Evolutionary conservation across 805 yeast species (phyloP), one percentile per base, ranked within the genome.

Genomic region (Lachancea sp.): DNA sequence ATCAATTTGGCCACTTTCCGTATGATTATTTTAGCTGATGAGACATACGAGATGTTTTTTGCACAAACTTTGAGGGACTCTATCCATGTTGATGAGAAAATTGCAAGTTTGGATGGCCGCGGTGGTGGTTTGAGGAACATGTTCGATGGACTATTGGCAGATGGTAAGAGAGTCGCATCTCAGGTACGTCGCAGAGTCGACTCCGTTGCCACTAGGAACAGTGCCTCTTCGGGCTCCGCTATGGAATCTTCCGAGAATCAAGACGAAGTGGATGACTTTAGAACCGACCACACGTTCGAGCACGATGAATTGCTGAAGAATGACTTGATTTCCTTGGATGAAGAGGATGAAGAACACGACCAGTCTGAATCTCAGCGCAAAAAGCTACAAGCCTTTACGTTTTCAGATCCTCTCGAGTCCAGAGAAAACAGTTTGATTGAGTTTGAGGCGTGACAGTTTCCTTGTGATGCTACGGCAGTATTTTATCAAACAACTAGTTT

Each of bases 21-120:
- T 46, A 90, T 90, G 98, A 94, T 92, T 1, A 67, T 92, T 5
- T 67, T 90, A 5, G 97, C 97, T 0, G 96, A 89, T 58, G 97
- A 88, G 54, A 84, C 96, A 0, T 83, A 87, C 50, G 97, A 92
- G 60, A 68, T 83, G 29, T 77, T 90, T 46, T 92, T 92, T 64
- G 71, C 85, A 11, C 67, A 70, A 19, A 81, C 88, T 0, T 66
- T 87, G 24, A 71, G 83, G 41, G 60, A 69, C n/a, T 74, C 90
- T 0, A 72, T 85, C 38, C 86, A 83, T 55, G 69, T 85, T 35
- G 73, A 75, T 42, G 73, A 74, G 48, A 76, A 73, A 26, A 69
- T 74, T 33, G 72, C 60, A 31, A 46, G 48, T 29, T 63, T 68
- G 28, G 66, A 68, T 26, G 67, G 68, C 34, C 72, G 69, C 50